Evolutionary conservation across 176 grass and related monocot genomes (phyloP), one percentile per base, ranked within the genome.

Genomic region (Aechmea fasciata): DNA sequence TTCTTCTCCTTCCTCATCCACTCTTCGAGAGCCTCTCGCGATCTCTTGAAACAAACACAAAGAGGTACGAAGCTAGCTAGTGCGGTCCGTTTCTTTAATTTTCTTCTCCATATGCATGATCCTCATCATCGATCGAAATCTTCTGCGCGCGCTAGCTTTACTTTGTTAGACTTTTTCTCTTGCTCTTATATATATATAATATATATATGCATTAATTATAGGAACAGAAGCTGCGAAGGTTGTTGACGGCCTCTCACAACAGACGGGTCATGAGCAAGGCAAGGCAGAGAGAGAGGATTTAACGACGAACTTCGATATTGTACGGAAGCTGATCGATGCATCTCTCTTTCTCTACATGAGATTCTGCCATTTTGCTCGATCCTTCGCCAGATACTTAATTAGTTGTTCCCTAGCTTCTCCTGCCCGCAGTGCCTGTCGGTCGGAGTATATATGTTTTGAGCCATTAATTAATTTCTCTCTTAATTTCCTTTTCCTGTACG

Each of bases 1-100:
- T 1, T 55, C 57, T 2, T 65, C 49, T 11, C 47, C 48, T 22
- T 51, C 67, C 41, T 51, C 10, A 2, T 85, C 68, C 23, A 6
- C 52, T 54, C n/a, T 70, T 65, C 73, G 14, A 69, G 68, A 29
- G 17, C 57, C 69, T 82, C 59, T 69, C 64, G 47, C 33, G 33
- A 41, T 65, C 48, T 28, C 55, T 61, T 61, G 17, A 15, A 18
- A 19, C 20, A 2, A 61, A 15, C 55, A 61, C 14, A 61, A 14
- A 61, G 9, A 20, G 55, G 55, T 61, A 61, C 33, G 33, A 61
- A 61, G n/a, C n/a, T n/a, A 20, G 19, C 69, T 65, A 2, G 13
- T 17, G 14, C 26, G 12, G 25, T 13, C 6, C 6, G 33, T 41
- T 3, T 7, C 18, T 19, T 10, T 14, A 15, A 12, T 48, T 49